Base-by-base conservation (phyloP, 306 rosid genomes). In the Glycine soja region DNA sequence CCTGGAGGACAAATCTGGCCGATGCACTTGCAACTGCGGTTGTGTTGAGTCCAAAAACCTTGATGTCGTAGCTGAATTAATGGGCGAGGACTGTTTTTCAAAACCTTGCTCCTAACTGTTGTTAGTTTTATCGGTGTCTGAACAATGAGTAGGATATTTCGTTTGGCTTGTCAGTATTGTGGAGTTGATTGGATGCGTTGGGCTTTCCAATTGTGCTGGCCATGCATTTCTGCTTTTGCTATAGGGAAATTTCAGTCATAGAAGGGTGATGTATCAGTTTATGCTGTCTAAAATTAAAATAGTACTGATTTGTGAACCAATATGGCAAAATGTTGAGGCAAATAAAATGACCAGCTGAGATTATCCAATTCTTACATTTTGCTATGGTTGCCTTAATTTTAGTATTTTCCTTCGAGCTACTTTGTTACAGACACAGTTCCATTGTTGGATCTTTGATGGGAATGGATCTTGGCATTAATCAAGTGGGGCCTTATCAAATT, bases 391-490 rank as follows among this genome's bases (percentile, higher is more conserved):
- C 16, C 51, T 40, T 40, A 40, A 10, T 66, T n/a, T 42, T 66
- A 42, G 16, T 42, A 15, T 66, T 15, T 66, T 8, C 34, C 72
- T 42, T 66, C 42, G 36, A 65, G 54, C 74, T 74, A 15, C 45
- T 13, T 67, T 52, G 58, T 63, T 51, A 6, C 57, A 5, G 16
- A 13, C 16, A 34, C 10, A 50, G n/a, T 50, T 47, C 8, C 34
- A 0, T 34, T 18, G 56, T 51, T 57, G 34, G 47, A 75, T 56
- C 45, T 54, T 74, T 63, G 36, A 45, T 42, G 72, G 52, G 34
- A 67, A 42, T 67, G 72, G 53, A 15, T 42, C 53, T 66, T 8
- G 8, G 72, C 51, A n/a, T 66, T n/a, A 15, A 66, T 42, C 45
- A 65, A 65, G 71, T 38, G 71, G 47, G 71, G 48, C 11, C 9